Evolutionary conservation across 1,284 basidiomycete species (phyloP).

Genomic region (Moniliophthora roreri): DNA sequence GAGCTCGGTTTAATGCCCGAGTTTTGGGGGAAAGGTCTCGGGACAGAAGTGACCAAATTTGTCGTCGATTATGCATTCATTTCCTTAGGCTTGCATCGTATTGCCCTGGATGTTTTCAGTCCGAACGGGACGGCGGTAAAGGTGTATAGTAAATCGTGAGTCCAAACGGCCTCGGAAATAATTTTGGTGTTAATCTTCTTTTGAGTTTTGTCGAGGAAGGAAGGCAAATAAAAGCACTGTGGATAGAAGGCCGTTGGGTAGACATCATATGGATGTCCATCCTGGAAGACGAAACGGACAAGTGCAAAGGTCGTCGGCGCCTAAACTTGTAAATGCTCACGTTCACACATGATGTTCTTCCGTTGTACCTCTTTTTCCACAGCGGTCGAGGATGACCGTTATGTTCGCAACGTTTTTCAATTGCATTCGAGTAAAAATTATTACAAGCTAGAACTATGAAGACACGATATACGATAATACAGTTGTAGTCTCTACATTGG

Average conservation of each 20-base stretch:
- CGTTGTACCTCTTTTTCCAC: no score
- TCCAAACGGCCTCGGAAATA: background rate
- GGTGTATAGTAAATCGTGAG: constrained; percentile 31
- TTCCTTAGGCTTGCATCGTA: constrained; percentile 28
- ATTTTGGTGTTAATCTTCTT: background rate
- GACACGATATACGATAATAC: background rate
- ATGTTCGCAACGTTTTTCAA: no score
- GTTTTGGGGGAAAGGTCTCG: constrained; percentile 31
- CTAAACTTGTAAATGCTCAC: no score
- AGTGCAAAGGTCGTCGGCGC: no score
- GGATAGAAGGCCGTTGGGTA: constrained; percentile 27
- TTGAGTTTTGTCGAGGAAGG: constrained; percentile 31
- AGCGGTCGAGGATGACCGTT: no score
- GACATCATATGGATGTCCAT: constrained; percentile 27
- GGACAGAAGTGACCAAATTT: constrained; percentile 29
- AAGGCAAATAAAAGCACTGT: constrained; percentile 24
- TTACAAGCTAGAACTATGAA: no score
- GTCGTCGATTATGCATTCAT: constrained; percentile 32
- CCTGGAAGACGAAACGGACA: constrained; percentile 24
- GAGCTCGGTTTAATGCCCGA: constrained; percentile 24
- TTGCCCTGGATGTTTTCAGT: constrained; percentile 28
- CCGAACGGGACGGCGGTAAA: constrained; percentile 26
- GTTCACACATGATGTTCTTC: no score
- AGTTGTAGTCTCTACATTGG: no score
- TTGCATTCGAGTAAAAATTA: no score